Evolutionary conservation across 2,329 filamentous ascomycete genomes (phyloP).

Genomic region (Tolypocladium cylindrosporum): DNA sequence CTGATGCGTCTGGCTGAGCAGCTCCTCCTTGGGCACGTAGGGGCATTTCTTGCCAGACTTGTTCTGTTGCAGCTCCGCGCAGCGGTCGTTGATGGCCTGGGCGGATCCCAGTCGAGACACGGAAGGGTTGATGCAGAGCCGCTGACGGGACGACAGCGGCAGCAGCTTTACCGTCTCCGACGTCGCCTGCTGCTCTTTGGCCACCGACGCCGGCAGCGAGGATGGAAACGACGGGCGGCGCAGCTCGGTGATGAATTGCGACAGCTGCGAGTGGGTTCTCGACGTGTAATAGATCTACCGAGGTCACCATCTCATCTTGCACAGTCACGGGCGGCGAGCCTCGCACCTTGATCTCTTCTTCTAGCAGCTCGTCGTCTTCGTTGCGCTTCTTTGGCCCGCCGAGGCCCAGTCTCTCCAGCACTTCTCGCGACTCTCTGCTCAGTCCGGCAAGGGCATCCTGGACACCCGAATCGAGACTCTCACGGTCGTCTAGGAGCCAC

Average conservation of each 20-base stretch:
- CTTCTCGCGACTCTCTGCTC: conserved; percentile 64
- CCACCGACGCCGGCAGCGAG: conserved; percentile 44
- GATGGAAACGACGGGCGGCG: conserved; percentile 68
- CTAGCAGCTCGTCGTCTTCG: conserved; percentile 34
- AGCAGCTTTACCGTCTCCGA: conserved; percentile 59
- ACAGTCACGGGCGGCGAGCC: conserved; percentile 1
- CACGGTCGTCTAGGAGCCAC: conserved; percentile 64
- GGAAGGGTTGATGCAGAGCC: conserved; percentile 78
- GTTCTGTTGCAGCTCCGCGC: conserved; percentile 78
- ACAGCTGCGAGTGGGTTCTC: conserved; percentile 82
- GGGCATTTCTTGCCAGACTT: conserved; percentile 51
- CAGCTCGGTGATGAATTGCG: conserved; percentile 78
- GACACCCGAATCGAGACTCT: conserved; percentile 32
- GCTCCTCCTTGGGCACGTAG: conserved; percentile 70
- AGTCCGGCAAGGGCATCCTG: conserved; percentile 41
- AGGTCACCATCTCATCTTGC: conserved; percentile 17
- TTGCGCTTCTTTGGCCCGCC: conserved; percentile 22
- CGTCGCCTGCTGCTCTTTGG: conserved; percentile 13
- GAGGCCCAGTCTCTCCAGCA: conserved; percentile 58
- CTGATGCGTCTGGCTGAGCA: conserved; percentile 58
- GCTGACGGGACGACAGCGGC: conserved; percentile 76
- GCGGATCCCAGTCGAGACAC: conserved; percentile 62
- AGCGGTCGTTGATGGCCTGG: conserved; percentile 86
- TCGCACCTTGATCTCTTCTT: conserved; percentile 59
- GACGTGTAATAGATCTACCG: conserved; percentile 77